Conservation (phyloP, 805 yeast species). For the Ogataea thermomethanolica region DNA sequence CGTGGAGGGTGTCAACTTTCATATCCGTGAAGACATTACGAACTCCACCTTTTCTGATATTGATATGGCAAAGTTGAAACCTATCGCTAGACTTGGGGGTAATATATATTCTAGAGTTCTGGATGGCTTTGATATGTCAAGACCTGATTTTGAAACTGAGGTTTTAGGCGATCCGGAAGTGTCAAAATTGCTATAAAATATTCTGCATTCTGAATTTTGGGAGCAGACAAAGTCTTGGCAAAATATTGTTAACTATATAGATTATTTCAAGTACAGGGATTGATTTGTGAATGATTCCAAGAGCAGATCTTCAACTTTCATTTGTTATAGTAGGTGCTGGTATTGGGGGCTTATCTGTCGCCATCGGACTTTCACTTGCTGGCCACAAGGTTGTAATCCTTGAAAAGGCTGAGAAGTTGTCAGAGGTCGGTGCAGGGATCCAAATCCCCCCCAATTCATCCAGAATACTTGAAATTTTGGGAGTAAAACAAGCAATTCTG, state of each 20-base stretch:
- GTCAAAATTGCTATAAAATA: constrained; percentile 3
- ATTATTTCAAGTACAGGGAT: not conserved
- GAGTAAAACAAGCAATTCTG: constrained; percentile 9
- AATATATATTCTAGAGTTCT: constrained; percentile 43
- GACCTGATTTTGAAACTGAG: constrained; percentile 38
- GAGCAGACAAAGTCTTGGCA: constrained; percentile 1
- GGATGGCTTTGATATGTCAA: constrained; percentile 43
- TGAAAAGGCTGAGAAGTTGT: constrained; percentile 26
- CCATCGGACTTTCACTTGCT: constrained; percentile 23
- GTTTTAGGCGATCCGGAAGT: constrained; percentile 14
- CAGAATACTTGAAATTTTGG: constrained; percentile 13
- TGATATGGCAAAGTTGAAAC: constrained; percentile 47
- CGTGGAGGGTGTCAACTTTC: constrained; percentile 57
- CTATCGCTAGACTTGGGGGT: constrained; percentile 55
- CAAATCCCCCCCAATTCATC: constrained; percentile 22
- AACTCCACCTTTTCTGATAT: constrained; percentile 38
- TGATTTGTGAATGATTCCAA: constrained; percentile 4
- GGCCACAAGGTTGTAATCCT: constrained; percentile 28
- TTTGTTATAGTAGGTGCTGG: constrained; percentile 32
- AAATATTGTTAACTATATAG: not conserved
- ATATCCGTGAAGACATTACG: constrained; percentile 51
- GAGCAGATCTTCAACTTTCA: constrained; percentile 3
- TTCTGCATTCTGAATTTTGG: constrained; percentile 11
- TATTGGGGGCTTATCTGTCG: constrained; percentile 30
- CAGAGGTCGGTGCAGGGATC: constrained; percentile 19